Base-by-base conservation (phyloP, 208 protist genomes). In the Leishmania mexicana region DNA sequence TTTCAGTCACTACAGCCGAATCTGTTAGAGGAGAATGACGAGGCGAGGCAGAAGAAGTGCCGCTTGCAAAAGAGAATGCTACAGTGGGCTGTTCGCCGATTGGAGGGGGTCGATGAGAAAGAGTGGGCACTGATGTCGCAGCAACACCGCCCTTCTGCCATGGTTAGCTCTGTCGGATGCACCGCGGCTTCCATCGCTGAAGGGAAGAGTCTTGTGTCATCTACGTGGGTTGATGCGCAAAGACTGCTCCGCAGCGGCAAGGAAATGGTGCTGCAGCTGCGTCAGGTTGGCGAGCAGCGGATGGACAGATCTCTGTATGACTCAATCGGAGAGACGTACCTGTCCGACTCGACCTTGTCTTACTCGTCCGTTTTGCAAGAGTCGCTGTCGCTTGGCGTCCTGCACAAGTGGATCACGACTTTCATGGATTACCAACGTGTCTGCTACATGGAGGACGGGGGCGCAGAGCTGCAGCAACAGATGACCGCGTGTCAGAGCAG, bases 341-440 rank as follows among this genome's bases (percentile, higher is more conserved):
- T 81, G 17, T 79, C 70, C 28, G 75, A 81, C 72, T 40, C 68
- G 31, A 76, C 76, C 68, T 31, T 87, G 38, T 80, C 75, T 5
- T 87, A 76, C 45, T 54, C 84, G 5, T 70, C 62, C 4, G 73
- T 77, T 13, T 73, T 54, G 31, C 80, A 80, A 53, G 81, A 85
- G 24, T 85, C 87, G 49, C 83, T 68, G n/a, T 53, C 45, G 19
- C 38, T 91, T 35, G 81, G 75, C 49, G 65, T 84, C 6, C 70
- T 93, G 73, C 83, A 93, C 75, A 88, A 90, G 60, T 93, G 87
- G 87, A 76, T 93, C 64, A 90, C 88, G 15, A 85, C 90, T n/a
- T 83, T 88, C n/a, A 81, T 91, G 67, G 88, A 91, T 51, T 88
- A 86, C 75, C 88, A 93, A 58, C 75, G 81, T 7, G 76, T 81